These are phyloP conservation scores for Mercurialis annua DNA, from an alignment of 345 rosid species.

Conservation along the genomic window DNA sequence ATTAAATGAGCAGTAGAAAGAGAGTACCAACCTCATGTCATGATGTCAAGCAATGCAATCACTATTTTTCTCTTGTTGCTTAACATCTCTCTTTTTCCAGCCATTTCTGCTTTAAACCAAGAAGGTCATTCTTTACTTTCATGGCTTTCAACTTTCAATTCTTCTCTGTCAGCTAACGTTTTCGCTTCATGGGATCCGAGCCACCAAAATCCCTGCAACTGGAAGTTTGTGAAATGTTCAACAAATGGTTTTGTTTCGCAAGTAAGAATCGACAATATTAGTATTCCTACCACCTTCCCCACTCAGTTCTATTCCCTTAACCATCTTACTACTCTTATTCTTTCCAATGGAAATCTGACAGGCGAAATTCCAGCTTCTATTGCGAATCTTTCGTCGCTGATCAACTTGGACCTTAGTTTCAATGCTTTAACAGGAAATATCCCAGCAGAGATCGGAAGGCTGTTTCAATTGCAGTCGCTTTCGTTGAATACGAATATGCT, in stretches of 20 bases:
- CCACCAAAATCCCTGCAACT: constrained; percentile 57
- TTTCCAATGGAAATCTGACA: constrained; percentile 47
- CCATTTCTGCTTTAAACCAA: constrained; percentile 50
- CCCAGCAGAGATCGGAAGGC: constrained; percentile 48
- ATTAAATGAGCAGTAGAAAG: constrained; percentile 33
- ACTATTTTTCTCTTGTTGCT: constrained; percentile 44
- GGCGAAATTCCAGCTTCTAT: constrained; percentile 53
- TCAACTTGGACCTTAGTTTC: constrained; percentile 57
- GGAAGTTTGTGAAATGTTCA: constrained; percentile 57
- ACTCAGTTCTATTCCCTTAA: constrained; percentile 40
- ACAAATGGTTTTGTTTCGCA: constrained; percentile 39
- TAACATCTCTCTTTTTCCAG: constrained; percentile 38
- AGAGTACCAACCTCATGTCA: constrained; percentile 30
- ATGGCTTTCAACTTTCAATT: constrained; percentile 62
- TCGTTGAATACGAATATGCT: constrained; percentile 49
- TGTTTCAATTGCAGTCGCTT: constrained; percentile 35
- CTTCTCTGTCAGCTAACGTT: constrained; percentile 43
- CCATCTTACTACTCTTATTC: constrained; percentile 44
- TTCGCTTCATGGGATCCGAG: constrained; percentile 64
- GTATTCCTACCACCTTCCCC: constrained; percentile 49
- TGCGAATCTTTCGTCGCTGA: constrained; percentile 46
- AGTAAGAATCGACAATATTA: constrained; percentile 37
- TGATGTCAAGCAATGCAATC: constrained; percentile 51
- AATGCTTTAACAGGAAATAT: constrained; percentile 49
- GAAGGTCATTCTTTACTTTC: constrained; percentile 69